phyloP scores from a whole-genome alignment of 2,329 filamentous ascomycete species.

The Fusarium sublunatum region DNA sequence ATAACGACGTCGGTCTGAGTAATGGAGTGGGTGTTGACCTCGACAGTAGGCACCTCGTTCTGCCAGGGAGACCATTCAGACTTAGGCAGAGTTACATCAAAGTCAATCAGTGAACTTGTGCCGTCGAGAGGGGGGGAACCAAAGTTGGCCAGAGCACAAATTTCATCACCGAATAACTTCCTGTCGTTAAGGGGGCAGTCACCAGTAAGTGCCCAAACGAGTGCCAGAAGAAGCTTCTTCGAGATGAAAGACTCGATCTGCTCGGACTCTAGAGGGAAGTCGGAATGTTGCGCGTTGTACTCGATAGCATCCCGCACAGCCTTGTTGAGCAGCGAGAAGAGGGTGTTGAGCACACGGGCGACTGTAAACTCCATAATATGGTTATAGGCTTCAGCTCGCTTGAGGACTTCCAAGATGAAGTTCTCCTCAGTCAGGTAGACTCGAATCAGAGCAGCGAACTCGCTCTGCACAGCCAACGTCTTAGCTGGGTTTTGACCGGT shows the following conservation, averaged over 20 bases:
- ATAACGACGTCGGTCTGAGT: conserved; percentile 99
- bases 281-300: conserved; percentile 93
- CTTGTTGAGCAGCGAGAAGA: conserved; percentile 97
- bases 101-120: conserved; percentile 91
- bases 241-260: conserved; percentile 90
- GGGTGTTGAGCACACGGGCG: conserved; percentile 87
- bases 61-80: conserved; percentile 95
- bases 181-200: conserved; percentile 91
- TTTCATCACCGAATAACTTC: conserved; percentile 87
- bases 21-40: conserved; percentile 98
- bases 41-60: conserved; percentile 90
- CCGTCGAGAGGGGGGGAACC: conserved; percentile 85
- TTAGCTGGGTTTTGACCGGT: conserved; percentile 81
- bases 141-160: conserved; percentile 85
- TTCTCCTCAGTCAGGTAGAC: conserved; percentile 80
- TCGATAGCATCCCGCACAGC: conserved; percentile 91
- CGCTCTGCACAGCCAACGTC: conserved; percentile 79
- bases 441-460: conserved; percentile 83
- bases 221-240: conserved; percentile 91
- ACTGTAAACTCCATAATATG: conserved; percentile 99
- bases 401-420: conserved; percentile 82
- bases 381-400: conserved; percentile 80
- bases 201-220: conserved; percentile 96
- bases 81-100: conserved; percentile 86
- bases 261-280: conserved; percentile 91